Conservation (phyloP, 129 eudicot species). For the Flaveria ramosissima region DNA sequence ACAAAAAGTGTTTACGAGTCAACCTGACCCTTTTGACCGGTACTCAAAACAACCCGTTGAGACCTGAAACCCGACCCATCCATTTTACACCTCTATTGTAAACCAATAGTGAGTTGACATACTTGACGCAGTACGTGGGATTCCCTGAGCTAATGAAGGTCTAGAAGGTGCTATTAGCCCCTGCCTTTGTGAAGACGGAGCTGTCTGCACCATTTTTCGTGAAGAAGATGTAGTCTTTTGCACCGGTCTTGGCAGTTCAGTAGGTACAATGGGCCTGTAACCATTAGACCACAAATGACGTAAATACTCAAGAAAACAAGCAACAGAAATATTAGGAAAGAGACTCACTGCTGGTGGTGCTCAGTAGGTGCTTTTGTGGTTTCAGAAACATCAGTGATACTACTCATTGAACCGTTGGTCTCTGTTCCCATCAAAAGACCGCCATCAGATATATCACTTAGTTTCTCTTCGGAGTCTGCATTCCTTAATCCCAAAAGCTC, state of each 20-base stretch:
- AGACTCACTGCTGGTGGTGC: conserved; percentile 55
- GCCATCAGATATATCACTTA: conserved; percentile 90
- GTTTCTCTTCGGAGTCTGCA: conserved; percentile 71
- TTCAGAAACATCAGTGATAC: conserved; percentile 72
- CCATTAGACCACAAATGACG: conserved; percentile 18
- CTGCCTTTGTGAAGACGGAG: conserved; percentile 47
- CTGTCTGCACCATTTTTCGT: conserved; percentile 38
- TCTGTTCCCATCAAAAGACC: conserved; percentile 90
- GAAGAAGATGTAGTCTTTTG: conserved; percentile 53
- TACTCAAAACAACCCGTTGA: not conserved
- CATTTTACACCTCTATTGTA: not conserved
- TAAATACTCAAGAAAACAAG: not conserved
- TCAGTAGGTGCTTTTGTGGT: conserved; percentile 46
- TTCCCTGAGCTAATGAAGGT: conserved; percentile 46
- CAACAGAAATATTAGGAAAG: not conserved
- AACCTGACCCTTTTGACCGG: not conserved
- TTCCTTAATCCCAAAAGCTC: conserved; percentile 78
- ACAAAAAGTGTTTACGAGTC: not conserved
- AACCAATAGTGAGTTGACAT: conserved; percentile 25
- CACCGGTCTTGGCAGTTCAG: conserved; percentile 59
- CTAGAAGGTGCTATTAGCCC: conserved; percentile 52
- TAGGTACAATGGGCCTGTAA: conserved; percentile 52
- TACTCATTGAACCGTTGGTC: conserved; percentile 72
- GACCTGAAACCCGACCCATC: conserved; percentile 1
- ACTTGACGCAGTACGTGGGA: conserved; percentile 59